Evolutionary conservation across 768 basidiomycete genomes (phyloP), one percentile per base, ranked within the genome.

Genomic region (Lactarius akahatsu): DNA sequence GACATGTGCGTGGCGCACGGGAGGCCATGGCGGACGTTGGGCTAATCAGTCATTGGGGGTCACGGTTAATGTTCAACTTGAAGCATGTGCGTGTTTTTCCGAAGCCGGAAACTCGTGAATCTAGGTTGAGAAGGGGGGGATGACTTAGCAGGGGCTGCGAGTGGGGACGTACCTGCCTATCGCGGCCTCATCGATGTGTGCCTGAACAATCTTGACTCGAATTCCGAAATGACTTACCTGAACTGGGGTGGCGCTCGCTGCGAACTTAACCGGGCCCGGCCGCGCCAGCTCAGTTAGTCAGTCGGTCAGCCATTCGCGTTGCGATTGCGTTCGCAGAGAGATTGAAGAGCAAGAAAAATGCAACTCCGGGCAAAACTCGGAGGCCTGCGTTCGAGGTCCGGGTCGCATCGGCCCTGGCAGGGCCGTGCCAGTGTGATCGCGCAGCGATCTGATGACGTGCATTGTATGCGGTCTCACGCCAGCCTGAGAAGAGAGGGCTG

Each of bases 81-180:
- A 20, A 47, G n/a, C 9, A 47, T 45, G 41, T 23, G 11, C 23
- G n/a, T 50, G n/a, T 26, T 26, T 26, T 50, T 26, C 50, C 50
- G 50, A 50, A 50, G 50, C 50, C 50, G 50, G 47, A 26, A 15
- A 23, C 50, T 50, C 50, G 50, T 50, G 50, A 26, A 50, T 50
- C 23, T 50, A 50, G 23, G 50, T 50, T 50, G 50, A 15, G 50
- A 50, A 26, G 50, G n/a, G 23, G n/a, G n/a, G 4, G 50, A 50
- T 50, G 50, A 50, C 50, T 50, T 50, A 26, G 50, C 50, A 50
- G 10, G 13, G 5, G 11, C 47, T 13, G 10, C 4, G 10, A 50
- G 23, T 50, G 23, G 50, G 50, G 50, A 50, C 50, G 13, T 13
- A 50, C 50, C 13, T 50, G 13, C 50, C 50, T 50, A 50, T 50